These are phyloP conservation scores for Lomentospora prolificans DNA, from an alignment of 2,329 filamentous ascomycete species.

Conservation along the genomic window DNA sequence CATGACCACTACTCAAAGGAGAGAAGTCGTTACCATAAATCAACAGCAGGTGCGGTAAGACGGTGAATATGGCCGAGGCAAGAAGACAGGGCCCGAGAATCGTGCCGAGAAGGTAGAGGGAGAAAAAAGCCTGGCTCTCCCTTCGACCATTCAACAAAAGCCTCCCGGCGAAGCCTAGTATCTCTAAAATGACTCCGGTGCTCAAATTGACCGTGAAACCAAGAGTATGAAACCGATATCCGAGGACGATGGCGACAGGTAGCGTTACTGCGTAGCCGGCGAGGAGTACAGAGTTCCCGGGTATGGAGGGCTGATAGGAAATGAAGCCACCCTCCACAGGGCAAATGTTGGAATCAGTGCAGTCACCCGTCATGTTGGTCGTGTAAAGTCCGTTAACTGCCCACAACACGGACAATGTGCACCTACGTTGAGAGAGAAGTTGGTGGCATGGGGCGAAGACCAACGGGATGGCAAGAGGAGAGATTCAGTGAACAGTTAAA, in stretches of 20 bases:
- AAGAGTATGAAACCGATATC: constrained; percentile 27
- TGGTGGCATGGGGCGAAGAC: not conserved
- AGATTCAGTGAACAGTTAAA: no score
- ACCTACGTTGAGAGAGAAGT: not conserved
- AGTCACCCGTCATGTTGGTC: constrained; percentile 23
- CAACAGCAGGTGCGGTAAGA: constrained; percentile 35
- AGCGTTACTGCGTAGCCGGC: constrained; percentile 28
- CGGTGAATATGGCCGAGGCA: constrained; percentile 30
- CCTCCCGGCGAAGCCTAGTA: constrained; percentile 36
- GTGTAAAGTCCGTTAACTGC: no score
- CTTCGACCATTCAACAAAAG: constrained; percentile 27
- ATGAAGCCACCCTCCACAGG: constrained; percentile 27
- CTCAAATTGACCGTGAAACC: constrained; percentile 30
- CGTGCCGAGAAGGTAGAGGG: constrained; percentile 36
- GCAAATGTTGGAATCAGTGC: constrained; percentile 22
- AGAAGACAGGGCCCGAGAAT: constrained; percentile 36
- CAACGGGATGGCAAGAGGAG: not conserved
- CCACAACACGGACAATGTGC: no score
- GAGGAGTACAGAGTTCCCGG: constrained; percentile 30
- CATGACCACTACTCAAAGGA: constrained; percentile 23
- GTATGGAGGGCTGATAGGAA: constrained; percentile 24
- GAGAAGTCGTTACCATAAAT: constrained; percentile 35
- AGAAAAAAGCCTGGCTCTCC: constrained; percentile 26
- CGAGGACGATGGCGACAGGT: constrained; percentile 26
- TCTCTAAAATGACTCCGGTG: constrained; percentile 31